Evolutionary conservation across 73 alveolate genomes (phyloP).

Genomic region (Urostyla sp.): DNA sequence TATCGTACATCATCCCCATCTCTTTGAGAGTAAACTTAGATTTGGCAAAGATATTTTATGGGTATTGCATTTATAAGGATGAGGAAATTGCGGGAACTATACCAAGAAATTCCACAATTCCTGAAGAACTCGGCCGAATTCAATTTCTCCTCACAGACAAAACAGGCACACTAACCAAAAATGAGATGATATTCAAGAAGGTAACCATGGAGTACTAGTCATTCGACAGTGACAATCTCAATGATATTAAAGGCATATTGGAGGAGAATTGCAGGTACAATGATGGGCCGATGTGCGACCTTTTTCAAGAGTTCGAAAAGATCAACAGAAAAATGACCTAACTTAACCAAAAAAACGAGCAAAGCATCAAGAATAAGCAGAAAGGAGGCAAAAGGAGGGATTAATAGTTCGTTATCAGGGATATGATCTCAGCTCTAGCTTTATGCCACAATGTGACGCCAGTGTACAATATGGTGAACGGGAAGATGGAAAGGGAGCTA

Average conservation of each 20-base stretch:
- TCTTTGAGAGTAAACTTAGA: constrained; percentile 93
- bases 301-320: too few relatives aligned
- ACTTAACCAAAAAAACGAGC: constrained; percentile 11
- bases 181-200: constrained; percentile 93
- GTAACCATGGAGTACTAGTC: constrained; percentile 80
- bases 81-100: constrained; percentile 87
- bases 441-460: constrained; percentile 54
- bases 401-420: constrained; percentile 80
- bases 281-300: constrained; percentile 45
- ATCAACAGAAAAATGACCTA: neutral
- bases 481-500: constrained; percentile 44
- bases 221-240: constrained; percentile 72
- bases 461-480: constrained; percentile 33
- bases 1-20: constrained; percentile 91
- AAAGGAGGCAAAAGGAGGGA: constrained; percentile 55
- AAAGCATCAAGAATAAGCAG: too few relatives aligned
- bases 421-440: constrained; percentile 85
- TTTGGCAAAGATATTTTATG: constrained; percentile 86
- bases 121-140: constrained; percentile 95
- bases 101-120: constrained; percentile 91
- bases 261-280: constrained; percentile 42
- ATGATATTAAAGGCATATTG: constrained; percentile 74
- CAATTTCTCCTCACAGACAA: constrained; percentile 89
- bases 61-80: constrained; percentile 81
- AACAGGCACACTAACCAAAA: constrained; percentile 96